These are phyloP conservation scores for Barbarea vulgaris DNA, from an alignment of 345 rosid species.

Conservation along the genomic window DNA sequence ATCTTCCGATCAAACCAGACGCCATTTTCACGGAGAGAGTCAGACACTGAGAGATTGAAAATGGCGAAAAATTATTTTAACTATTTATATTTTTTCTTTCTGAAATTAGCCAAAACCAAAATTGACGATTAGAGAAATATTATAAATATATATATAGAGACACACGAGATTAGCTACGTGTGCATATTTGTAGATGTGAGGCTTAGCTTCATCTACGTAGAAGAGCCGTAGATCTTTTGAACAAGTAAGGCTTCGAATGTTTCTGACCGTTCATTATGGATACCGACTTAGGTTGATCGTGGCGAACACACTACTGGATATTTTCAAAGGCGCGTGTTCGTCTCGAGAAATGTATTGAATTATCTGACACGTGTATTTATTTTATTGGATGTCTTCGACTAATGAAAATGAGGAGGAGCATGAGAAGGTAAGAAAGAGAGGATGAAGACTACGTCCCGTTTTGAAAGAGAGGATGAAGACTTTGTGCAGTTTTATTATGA, in stretches of 20 bases:
- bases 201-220: slow-evolving; percentile 35
- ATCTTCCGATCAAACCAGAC: slow-evolving; percentile 52
- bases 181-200: slow-evolving; percentile 29
- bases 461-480: background rate
- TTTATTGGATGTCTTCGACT: background rate
- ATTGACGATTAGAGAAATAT: background rate
- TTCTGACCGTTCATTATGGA: slow-evolving; percentile 29
- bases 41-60: background rate
- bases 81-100: background rate
- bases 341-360: slow-evolving; percentile 19
- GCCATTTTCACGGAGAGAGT: slow-evolving; percentile 47
- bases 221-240: slow-evolving; percentile 36
- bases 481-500: background rate
- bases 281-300: slow-evolving; percentile 22
- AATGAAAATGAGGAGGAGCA: background rate
- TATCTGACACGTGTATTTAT: slow-evolving; percentile 8
- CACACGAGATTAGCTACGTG: slow-evolving; percentile 27
- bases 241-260: background rate
- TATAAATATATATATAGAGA: slow-evolving; percentile 1
- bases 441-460: slow-evolving; percentile 25
- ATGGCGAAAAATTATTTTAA: background rate
- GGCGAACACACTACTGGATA: slow-evolving; percentile 34
- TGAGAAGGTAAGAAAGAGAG: background rate
- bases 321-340: slow-evolving; percentile 38
- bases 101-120: background rate